Evolutionary conservation across 2,329 filamentous ascomycete genomes (phyloP).

Genomic region (Diplodia sapinea): DNA sequence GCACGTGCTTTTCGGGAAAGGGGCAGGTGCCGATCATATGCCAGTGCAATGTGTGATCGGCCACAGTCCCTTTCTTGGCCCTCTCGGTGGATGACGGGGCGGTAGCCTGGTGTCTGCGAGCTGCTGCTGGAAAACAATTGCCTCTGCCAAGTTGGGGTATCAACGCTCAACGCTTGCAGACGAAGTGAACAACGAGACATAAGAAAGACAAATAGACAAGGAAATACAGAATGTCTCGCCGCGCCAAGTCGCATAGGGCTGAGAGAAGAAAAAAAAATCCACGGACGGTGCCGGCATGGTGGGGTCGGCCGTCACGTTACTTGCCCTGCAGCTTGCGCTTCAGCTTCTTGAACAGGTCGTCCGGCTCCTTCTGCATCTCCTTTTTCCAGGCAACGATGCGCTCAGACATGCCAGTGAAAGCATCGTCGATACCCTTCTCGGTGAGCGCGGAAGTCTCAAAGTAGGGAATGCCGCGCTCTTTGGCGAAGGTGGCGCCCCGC

Average conservation of each 20-base stretch:
- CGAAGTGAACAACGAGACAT: constrained; percentile 8
- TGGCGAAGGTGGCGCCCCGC: constrained; percentile 1
- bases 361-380: constrained; percentile 22
- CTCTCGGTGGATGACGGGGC: neutral
- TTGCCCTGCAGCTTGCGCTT: constrained; percentile 27
- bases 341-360: constrained; percentile 21
- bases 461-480: constrained; percentile 1
- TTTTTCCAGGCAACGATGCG: constrained; percentile 6
- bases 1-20: neutral
- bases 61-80: neutral
- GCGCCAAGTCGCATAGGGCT: neutral
- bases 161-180: constrained; percentile 29
- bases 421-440: constrained; percentile 16
- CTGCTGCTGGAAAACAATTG: constrained; percentile 20
- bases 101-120: neutral
- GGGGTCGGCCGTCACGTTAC: constrained; percentile 3
- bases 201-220: neutral
- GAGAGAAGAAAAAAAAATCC: neutral
- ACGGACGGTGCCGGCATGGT: constrained; percentile 8
- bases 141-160: constrained; percentile 19
- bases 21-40: neutral
- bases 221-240: neutral
- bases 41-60: neutral
- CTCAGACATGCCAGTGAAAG: constrained; percentile 5
- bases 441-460: constrained; percentile 19